A percentile compares a stretch with the other conserved stretches of the same genome.
Evolutionary conservation across 2,329 filamentous ascomycete genomes (phyloP).

Genomic region (Metarhizium robertsii): DNA sequence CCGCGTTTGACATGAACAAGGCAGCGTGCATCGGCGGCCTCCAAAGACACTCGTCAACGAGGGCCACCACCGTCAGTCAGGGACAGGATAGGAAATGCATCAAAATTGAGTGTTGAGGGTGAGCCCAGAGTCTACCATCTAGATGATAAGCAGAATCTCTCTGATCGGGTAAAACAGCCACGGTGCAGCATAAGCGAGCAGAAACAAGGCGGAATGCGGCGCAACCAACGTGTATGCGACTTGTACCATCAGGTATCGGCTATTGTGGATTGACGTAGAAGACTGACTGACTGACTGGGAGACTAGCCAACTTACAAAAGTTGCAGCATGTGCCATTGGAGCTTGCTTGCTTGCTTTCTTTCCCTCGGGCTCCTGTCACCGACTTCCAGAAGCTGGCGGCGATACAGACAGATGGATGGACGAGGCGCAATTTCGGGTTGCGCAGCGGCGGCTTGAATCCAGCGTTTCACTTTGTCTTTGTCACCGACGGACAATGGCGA

Average conservation of each 20-base stretch:
- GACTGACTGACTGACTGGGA: not conserved
- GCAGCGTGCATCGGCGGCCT: not conserved
- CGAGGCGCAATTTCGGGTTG: not conserved
- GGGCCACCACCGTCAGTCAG: too few species aligned
- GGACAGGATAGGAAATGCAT: too few species aligned
- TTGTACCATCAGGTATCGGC: too few species aligned
- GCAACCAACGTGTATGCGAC: not conserved
- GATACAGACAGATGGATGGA: not conserved
- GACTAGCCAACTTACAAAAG: not conserved
- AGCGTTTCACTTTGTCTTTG: not conserved
- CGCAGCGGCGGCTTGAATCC: not conserved
- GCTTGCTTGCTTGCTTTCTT: not conserved
- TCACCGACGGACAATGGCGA: not conserved
- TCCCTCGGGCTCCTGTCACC: not conserved
- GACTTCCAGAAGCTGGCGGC: not conserved
- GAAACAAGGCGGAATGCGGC: not conserved
- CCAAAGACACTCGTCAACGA: not conserved
- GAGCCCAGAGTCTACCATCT: too few species aligned
- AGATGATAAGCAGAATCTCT: too few species aligned
- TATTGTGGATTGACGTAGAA: too few species aligned
- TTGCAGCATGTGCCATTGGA: not conserved
- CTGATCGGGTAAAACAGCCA: not conserved
- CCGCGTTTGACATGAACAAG: too few species aligned
- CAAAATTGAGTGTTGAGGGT: too few species aligned
- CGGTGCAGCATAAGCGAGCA: not conserved